phyloP scores from a whole-genome alignment of 257 asterid genomes.

The Gentiana straminea region DNA sequence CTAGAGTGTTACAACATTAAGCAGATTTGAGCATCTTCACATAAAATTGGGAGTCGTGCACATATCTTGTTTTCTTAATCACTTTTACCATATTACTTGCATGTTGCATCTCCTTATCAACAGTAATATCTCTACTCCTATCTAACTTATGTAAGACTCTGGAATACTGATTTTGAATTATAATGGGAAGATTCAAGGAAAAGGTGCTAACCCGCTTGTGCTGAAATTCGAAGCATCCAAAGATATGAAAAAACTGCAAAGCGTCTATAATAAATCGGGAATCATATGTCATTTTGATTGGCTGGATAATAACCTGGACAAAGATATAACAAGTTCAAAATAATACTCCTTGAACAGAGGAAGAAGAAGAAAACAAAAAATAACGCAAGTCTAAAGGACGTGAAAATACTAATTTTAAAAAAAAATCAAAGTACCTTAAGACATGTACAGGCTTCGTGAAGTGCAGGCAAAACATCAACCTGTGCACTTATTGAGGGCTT shows the following conservation, averaged over 20 bases:
- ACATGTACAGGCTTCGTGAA: conserved; percentile 34
- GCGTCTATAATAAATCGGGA: conserved; percentile 46
- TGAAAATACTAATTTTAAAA: conserved; percentile 8
- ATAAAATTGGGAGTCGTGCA: no score
- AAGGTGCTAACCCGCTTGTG: conserved; percentile 53
- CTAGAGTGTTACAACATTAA: no score
- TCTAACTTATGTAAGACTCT: no score
- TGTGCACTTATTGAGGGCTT: conserved; percentile 49
- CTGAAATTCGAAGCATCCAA: conserved; percentile 43
- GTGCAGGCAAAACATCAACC: conserved; percentile 50
- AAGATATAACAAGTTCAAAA: conserved; percentile 1
- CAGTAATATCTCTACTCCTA: no score
- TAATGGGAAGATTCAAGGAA: neutral
- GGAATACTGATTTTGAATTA: no score
- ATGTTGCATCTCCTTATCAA: no score
- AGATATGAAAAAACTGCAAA: conserved; percentile 35
- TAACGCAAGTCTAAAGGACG: conserved; percentile 2
- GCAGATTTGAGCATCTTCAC: no score
- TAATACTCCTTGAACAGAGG: neutral
- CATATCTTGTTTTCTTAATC: no score
- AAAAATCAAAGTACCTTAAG: conserved; percentile 49
- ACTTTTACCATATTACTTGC: no score
- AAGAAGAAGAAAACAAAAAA: neutral
- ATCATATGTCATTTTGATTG: conserved; percentile 55
- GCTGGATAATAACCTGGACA: conserved; percentile 50